Conservation (phyloP, 495 filamentous ascomycete genomes). For the Trichodelitschia bisporula region DNA sequence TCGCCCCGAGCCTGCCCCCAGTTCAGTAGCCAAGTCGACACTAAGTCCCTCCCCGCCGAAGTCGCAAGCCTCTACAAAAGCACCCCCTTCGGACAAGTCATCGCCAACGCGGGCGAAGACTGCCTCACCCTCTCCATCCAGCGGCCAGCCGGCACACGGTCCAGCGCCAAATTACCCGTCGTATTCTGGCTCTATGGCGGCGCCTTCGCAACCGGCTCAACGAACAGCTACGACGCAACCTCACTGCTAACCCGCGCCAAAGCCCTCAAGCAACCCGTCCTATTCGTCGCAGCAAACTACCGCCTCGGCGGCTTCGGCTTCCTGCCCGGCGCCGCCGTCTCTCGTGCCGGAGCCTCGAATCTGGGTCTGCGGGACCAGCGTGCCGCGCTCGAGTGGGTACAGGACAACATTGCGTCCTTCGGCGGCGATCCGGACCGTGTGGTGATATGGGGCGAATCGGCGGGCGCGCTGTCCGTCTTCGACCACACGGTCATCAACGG, state of each 20-base stretch:
- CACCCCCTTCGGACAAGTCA: constrained; percentile 30
- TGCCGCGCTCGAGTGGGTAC: constrained; percentile 13
- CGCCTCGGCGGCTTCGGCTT: constrained; percentile 36
- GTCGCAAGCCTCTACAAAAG: constrained; percentile 27
- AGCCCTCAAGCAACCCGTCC: constrained; percentile 29
- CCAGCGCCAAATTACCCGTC: constrained; percentile 33
- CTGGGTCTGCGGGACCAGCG: constrained; percentile 17
- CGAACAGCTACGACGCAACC: constrained; percentile 32
- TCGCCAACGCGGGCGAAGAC: constrained; percentile 22
- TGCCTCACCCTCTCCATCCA: constrained; percentile 39
- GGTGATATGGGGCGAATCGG: constrained; percentile 51
- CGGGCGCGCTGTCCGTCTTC: constrained; percentile 45
- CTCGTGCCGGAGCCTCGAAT: constrained; percentile 35
- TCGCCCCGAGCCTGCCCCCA: constrained; percentile 13
- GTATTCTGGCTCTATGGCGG: constrained; percentile 49
- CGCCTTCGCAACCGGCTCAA: constrained; percentile 35
- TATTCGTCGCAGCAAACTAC: constrained; percentile 35
- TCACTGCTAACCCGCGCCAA: constrained; percentile 27
- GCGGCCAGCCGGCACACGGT: constrained; percentile 19
- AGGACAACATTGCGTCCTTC: constrained; percentile 16
- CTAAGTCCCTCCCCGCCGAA: constrained; percentile 17
- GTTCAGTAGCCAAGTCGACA: constrained; percentile 18
- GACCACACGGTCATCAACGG: constrained; percentile 45
- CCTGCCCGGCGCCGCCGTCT: constrained; percentile 32
- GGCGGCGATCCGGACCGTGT: constrained; percentile 21